A percentile compares a stretch with the other conserved stretches of the same genome.
Evolutionary conservation across 306 rosid species (phyloP).

Genomic region (Gleditsia sinensis): DNA sequence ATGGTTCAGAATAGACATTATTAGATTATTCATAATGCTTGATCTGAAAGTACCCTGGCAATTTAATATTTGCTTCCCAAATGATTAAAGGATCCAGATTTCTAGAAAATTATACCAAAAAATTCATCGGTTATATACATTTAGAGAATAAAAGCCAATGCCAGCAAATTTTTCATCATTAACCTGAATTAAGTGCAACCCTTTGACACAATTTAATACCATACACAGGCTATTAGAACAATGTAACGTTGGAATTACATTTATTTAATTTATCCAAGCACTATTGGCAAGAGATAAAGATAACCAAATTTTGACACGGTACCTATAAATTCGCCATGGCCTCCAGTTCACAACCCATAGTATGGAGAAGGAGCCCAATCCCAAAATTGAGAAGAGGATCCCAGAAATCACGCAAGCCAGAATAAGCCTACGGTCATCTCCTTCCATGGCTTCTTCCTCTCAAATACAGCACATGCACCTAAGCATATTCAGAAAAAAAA

Average conservation of each 20-base stretch:
- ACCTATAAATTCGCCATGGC: slow-evolving; percentile 99
- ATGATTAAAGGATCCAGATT: background rate
- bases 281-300: background rate
- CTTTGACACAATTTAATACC: slow-evolving; percentile 17
- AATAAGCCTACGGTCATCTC: slow-evolving; percentile 69
- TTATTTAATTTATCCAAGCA: background rate
- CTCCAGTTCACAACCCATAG: slow-evolving; percentile 99
- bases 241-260: slow-evolving; percentile 2
- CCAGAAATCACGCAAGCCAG: slow-evolving; percentile 88
- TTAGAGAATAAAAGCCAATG: slow-evolving; percentile 29
- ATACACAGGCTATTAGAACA: background rate
- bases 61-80: slow-evolving; percentile 5
- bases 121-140: slow-evolving; percentile 4
- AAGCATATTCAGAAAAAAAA: slow-evolving; percentile 24
- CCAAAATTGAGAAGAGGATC: slow-evolving; percentile 78
- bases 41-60: background rate
- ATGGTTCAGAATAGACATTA: background rate
- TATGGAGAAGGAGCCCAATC: slow-evolving; percentile 76
- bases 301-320: background rate
- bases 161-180: slow-evolving; percentile 10
- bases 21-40: background rate
- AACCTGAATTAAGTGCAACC: slow-evolving; percentile 18
- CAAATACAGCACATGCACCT: slow-evolving; percentile 69
- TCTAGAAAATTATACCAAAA: background rate
- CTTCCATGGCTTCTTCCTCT: slow-evolving; percentile 69